Evolutionary conservation across 805 yeast species (phyloP), one percentile per base, ranked within the genome.

Genomic region (Lipomyces chichibuensis): DNA sequence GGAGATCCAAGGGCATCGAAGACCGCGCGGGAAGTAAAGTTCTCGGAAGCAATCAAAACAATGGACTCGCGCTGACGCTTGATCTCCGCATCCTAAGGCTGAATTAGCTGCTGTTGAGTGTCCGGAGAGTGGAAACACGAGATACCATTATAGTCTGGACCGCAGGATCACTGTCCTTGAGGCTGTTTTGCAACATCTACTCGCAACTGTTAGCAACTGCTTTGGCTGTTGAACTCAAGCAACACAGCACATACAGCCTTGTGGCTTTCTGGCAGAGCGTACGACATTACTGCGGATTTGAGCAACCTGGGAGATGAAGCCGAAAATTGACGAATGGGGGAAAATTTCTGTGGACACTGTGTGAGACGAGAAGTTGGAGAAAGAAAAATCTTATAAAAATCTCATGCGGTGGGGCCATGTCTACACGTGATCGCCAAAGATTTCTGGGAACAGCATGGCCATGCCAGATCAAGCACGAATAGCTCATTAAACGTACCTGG

Each of bases 1-100:
- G 96, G 97, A 61, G 98, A 89, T 73, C 99, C 99, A 76, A 94
- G 87, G 43, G 96, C 91, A 77, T 95, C 98, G 83, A 94, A 90
- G 58, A 95, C 99, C 54, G 98, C 90, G 74, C 90, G 90, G 64
- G 98, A 90, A 65, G 99, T 95, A 84, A 94, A 93, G 82, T 95
- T 95, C 83, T 95, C 99, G 64, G 97, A 91, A 39, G 99, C 97
- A 79, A 95, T 95, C 79, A 95, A 85, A 58, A 91, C 94, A 74
- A 95, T 89, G 56, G 98, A 93, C 80, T 91, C 92, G 80, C 87
- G 89, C 84, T 95, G 99, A 84, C 99, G 92, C 73, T 83, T 83
- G 77, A 88, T 89, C 82, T 95, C 99, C 78, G 88, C 89, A 75
- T 77, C 74, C 66, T 65, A 39, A n/a, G 25, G 55, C 17, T 17